phyloP scores from a whole-genome alignment of 371 early-diverging fungal genomes.

The Mucor irregularis region DNA sequence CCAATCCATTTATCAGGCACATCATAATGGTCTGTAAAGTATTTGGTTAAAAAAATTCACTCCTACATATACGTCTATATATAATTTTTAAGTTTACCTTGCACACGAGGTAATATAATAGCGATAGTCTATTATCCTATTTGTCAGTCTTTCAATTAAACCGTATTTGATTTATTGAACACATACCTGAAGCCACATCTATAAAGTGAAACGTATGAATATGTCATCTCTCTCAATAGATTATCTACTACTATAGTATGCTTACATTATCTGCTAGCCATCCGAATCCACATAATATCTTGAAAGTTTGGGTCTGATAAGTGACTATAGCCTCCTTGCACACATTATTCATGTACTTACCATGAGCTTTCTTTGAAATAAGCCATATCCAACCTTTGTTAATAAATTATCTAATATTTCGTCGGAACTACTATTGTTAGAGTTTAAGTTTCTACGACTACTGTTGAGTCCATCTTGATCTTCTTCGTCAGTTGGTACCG shows the following conservation, averaged over 20 bases:
- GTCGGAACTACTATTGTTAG: conserved; percentile 11
- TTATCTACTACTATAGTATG: background rate
- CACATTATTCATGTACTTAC: conserved; percentile 36
- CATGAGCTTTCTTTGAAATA: conserved; percentile 76
- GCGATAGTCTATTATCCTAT: conserved; percentile 60
- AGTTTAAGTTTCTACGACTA: background rate
- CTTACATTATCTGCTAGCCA: conserved; percentile 89
- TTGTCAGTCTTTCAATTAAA: too few species aligned
- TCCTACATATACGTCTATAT: background rate
- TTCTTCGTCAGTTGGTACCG: conserved; percentile 9
- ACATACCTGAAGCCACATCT: conserved; percentile 73
- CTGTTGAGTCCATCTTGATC: too few species aligned
- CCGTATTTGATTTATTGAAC: background rate
- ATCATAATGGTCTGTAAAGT: conserved; percentile 53
- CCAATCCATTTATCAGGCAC: conserved; percentile 64
- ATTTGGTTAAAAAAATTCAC: too few species aligned
- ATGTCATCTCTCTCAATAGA: background rate
- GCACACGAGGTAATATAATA: conserved; percentile 60
- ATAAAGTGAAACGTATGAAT: background rate
- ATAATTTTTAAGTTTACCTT: conserved; percentile 28
- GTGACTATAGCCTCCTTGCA: too few species aligned
- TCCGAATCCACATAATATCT: conserved; percentile 78
- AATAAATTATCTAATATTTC: conserved; percentile 61
- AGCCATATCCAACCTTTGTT: conserved; percentile 73
- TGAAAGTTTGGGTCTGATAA: too few species aligned